phyloP scores from a whole-genome alignment of 257 asterid species.

The Gynochthodes officinalis region DNA sequence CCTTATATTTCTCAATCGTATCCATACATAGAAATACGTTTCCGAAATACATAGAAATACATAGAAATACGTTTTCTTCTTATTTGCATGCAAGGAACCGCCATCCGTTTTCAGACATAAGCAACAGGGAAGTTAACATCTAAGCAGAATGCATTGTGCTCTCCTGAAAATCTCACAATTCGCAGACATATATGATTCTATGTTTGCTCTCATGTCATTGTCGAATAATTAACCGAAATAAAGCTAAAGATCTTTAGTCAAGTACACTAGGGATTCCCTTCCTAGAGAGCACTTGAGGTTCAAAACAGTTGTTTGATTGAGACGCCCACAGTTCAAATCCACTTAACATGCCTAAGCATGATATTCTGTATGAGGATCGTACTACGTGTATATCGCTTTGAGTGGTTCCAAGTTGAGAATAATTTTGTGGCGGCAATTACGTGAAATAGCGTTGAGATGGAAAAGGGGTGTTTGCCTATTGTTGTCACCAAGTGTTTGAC shows the following conservation, averaged over 20 bases:
- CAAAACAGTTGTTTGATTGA: conserved; percentile 1
- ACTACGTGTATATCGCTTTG: background rate
- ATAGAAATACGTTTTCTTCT: too few relatives aligned
- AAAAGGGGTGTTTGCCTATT: background rate
- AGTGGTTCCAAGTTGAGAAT: too few relatives aligned
- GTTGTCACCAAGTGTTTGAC: conserved; percentile 12
- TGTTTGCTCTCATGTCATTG: conserved; percentile 2
- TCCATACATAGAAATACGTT: background rate
- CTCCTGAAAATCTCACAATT: background rate
- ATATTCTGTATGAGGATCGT: background rate
- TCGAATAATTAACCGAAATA: background rate
- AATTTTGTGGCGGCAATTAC: too few relatives aligned
- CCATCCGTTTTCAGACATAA: too few relatives aligned
- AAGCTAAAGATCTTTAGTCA: background rate
- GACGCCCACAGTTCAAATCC: background rate
- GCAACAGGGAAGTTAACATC: background rate
- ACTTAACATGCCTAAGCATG: background rate
- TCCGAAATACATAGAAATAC: too few relatives aligned
- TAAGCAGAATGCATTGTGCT: background rate
- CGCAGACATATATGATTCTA: background rate
- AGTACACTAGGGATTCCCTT: background rate
- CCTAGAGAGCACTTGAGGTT: background rate
- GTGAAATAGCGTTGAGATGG: background rate
- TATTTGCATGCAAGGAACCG: background rate
- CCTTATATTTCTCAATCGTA: background rate